Percentiles rank a stretch among this genome's conserved stretches.
Conservation (phyloP, 345 rosid genomes). For the Populus deltoides region DNA sequence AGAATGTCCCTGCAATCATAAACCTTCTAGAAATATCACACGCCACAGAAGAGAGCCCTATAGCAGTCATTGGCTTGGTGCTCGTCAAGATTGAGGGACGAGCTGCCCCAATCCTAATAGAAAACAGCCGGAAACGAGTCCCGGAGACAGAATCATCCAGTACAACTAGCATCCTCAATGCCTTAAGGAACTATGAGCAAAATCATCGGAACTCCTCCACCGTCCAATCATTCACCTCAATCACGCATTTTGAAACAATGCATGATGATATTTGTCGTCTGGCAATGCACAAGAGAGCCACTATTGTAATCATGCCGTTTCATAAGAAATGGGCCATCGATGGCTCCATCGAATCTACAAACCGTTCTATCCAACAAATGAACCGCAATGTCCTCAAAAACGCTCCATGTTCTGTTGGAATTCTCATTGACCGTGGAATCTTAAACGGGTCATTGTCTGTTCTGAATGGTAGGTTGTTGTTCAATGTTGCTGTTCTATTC, state of each 20-base stretch:
- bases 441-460: constrained; percentile 6
- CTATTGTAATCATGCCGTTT: constrained; percentile 21
- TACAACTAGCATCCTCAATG: background rate
- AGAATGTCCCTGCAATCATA: constrained; percentile 1
- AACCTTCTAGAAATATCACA: constrained; percentile 5
- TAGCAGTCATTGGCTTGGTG: background rate
- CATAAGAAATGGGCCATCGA: constrained; percentile 23
- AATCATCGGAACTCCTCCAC: background rate
- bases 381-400: constrained; percentile 16
- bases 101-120: background rate
- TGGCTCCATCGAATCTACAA: constrained; percentile 12
- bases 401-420: constrained; percentile 28
- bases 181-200: constrained; percentile 2
- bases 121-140: background rate
- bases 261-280: constrained; percentile 30
- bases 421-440: constrained; percentile 21
- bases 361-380: constrained; percentile 3
- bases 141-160: background rate
- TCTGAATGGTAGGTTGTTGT: background rate
- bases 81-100: constrained; percentile 8
- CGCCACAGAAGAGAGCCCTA: background rate
- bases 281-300: constrained; percentile 20
- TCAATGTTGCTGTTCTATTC: constrained; percentile 9
- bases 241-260: constrained; percentile 7
- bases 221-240: constrained; percentile 8